Evolutionary conservation across 225 moss, liverwort and hornwort genomes (phyloP), one percentile per base, ranked within the genome.

Genomic region (Takakia lepidozioides): DNA sequence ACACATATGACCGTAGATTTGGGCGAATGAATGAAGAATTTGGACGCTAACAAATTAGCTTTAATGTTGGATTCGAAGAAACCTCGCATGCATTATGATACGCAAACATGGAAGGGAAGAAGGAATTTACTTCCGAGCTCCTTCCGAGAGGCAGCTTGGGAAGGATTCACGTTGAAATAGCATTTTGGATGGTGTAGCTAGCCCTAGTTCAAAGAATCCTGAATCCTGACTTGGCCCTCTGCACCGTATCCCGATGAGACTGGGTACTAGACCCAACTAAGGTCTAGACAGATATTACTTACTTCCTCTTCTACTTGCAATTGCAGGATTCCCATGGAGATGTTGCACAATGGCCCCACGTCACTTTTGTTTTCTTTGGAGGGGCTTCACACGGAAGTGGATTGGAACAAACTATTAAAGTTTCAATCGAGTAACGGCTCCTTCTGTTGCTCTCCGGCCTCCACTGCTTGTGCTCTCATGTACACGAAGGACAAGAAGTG

Each of bases 321-420:
- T 18, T 27, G 36, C 57, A 92, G 92, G 58, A 85, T 92, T 3
- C 87, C 92, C 2, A 80, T 88, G 76, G 77, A 72, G 28, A 59
- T 75, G 0, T 36, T 92, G 52, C 86, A 92, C 63, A 62, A 75
- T 27, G 74, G 76, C 11, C 82, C 92, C 13, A 88, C 84, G 0
- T 76, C 79, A n/a, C 53, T 92, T 23, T 72, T 92, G 20, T 76
- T 80, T 44, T 87, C 87, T 9, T 37, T 92, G 48, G 92, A 92
- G 67, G 92, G 92, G 7, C 25, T 92, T 36, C 84, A 75, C 38
- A 56, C 72, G 55, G 66, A 72, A 10, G 52, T 82, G 27, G 72
- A 92, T 48, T 92, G 92, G 92, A 58, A 43, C 26, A 43, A 76
- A 43, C 61, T 92, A 3, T 60, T 87, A 22, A 69, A 82, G 69